Conservation (phyloP, 2,329 filamentous ascomycete genomes). For the Fusarium begoniae region DNA sequence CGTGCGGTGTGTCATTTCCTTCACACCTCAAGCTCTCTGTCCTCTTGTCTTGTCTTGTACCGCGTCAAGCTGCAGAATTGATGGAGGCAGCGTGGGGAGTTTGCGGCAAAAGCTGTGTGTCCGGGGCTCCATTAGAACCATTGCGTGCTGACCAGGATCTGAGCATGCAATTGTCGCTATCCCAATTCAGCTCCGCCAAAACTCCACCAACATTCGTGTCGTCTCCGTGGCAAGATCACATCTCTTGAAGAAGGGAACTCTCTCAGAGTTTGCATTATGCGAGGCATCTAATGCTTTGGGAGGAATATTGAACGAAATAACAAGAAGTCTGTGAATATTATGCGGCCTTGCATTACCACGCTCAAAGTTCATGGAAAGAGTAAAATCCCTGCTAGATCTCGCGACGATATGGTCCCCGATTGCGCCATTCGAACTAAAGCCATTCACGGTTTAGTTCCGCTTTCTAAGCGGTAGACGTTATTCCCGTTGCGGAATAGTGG, state of each 20-base stretch:
- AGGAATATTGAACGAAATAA: neutral
- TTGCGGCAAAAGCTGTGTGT: constrained; percentile 12
- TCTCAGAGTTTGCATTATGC: neutral
- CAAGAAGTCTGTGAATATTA: neutral
- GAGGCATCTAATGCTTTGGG: too few species aligned
- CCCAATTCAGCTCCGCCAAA: constrained; percentile 22
- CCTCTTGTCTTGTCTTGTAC: neutral
- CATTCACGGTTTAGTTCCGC: neutral
- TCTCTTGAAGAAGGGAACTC: neutral
- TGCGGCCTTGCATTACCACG: neutral
- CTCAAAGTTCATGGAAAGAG: neutral
- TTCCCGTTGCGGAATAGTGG: constrained; percentile 15
- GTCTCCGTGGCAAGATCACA: constrained; percentile 4
- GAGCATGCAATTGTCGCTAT: constrained; percentile 41
- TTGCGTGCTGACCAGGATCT: constrained; percentile 45
- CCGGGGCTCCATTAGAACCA: constrained; percentile 14
- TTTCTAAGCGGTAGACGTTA: constrained; percentile 20
- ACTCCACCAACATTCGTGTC: constrained; percentile 29
- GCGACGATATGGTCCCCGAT: constrained; percentile 37
- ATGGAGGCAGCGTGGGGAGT: constrained; percentile 27
- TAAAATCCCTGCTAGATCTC: constrained; percentile 23
- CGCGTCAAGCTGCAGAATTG: constrained; percentile 16
- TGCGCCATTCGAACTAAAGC: constrained; percentile 36
- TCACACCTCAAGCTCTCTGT: constrained; percentile 17
- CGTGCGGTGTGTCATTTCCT: neutral